Base-by-base conservation (phyloP, 1,284 basidiomycete genomes). In the Taiwanofungus camphoratus region DNA sequence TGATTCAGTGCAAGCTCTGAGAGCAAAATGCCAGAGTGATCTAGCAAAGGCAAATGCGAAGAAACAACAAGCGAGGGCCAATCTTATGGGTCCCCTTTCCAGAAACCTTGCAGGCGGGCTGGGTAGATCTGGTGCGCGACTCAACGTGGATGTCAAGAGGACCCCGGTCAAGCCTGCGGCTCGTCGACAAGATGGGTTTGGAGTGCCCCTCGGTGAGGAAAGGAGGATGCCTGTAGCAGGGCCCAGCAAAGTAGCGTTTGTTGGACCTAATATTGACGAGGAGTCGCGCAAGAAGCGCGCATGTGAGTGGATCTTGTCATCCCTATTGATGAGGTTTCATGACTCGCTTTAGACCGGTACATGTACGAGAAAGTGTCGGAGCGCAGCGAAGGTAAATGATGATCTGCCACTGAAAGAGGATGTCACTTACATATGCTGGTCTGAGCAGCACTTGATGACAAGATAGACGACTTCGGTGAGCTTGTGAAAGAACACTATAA, bases 361-460 rank as follows among this genome's bases (percentile, higher is more conserved):
- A 94, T 95, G 91, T 92, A 88, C 58, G 92, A 95, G 62, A 92
- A 90, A 65, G 71, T 87, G 15, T 77, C 79, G 1, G 87, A 88
- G 56, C 73, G 92, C 26, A 84, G 88, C 49, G 84, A 87, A 71
- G 79, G 89, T 89, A 55, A 46, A 64, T 52, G 18, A n/a, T 39
- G 31, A 12, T 40, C 12, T 5, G 18, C 12, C 2, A 9, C n/a
- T 9, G 19, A 9, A 11, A 4, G 13, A 7, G 26, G 20, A 24
- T 20, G 15, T 23, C 9, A 16, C 29, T 16, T 24, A 13, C 15
- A n/a, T n/a, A n/a, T 23, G 24, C 32, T 23, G 13, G 8, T 16
- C 18, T 24, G 30, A 21, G 3, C 44, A 90, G 87, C 69, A 13
- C 74, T 96, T 36, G 92, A 96, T 56, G 81, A 85, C 46, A 71